Percentiles rank a stretch among this genome's conserved stretches.
Evolutionary conservation across 1,284 basidiomycete species (phyloP).

Genomic region (Ganoderma resinaceum): DNA sequence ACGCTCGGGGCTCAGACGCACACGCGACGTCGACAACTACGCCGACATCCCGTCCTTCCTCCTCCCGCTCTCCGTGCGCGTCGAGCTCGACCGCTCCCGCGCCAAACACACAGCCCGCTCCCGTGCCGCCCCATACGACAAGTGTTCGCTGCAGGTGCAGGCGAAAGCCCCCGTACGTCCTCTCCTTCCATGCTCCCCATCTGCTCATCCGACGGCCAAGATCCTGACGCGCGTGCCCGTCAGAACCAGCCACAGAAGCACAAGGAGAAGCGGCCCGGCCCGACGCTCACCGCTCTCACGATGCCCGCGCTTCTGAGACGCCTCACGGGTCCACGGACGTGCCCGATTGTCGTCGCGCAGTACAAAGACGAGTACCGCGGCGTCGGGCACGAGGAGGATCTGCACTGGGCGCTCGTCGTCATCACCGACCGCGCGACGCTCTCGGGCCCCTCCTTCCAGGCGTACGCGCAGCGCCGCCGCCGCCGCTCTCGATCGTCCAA

Average conservation of each 20-base stretch:
- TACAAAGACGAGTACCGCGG: slow-evolving; percentile 34
- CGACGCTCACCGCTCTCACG: slow-evolving; percentile 11
- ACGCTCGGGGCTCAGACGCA: not conserved
- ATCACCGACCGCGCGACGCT: slow-evolving; percentile 30
- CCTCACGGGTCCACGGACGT: slow-evolving; percentile 23
- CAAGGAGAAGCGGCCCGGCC: not conserved
- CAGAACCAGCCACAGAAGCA: not conserved
- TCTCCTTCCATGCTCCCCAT: not conserved
- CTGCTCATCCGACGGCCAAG: not conserved
- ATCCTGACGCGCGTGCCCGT: slow-evolving; percentile 4
- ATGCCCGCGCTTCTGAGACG: slow-evolving; percentile 28
- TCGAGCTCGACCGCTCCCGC: slow-evolving; percentile 17
- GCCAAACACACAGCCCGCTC: slow-evolving; percentile 11
- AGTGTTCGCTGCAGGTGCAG: not conserved
- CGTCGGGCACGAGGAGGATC: slow-evolving; percentile 31
- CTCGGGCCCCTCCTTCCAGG: slow-evolving; percentile 32
- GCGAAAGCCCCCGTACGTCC: not conserved
- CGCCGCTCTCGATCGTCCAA: slow-evolving; percentile 3
- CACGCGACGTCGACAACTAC: slow-evolving; percentile 7
- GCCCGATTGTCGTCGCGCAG: slow-evolving; percentile 35
- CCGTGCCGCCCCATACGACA: slow-evolving; percentile 16
- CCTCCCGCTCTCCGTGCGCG: slow-evolving; percentile 26
- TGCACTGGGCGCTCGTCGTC: slow-evolving; percentile 36
- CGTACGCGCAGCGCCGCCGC: slow-evolving; percentile 28
- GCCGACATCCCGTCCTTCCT: slow-evolving; percentile 29